Conservation (phyloP, 306 rosid species). For the Abrus pulchellus region DNA sequence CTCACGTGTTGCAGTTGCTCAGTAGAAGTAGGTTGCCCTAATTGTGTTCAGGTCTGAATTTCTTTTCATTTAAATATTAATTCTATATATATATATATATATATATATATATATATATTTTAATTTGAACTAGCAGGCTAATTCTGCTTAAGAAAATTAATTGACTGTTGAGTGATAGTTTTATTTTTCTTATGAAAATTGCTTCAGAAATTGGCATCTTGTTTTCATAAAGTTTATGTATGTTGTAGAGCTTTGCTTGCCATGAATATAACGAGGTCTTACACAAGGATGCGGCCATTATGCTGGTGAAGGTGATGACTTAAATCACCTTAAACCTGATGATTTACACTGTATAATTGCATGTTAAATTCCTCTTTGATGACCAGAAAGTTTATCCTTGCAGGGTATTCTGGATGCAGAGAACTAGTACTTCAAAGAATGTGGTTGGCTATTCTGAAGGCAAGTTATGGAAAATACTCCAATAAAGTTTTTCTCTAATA, state of each 20-base stretch:
- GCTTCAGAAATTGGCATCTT: slow-evolving; percentile 1
- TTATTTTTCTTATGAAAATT: not conserved
- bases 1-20: slow-evolving; percentile 78
- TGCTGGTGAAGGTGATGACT: slow-evolving; percentile 74
- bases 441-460: slow-evolving; percentile 24
- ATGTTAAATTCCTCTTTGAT: slow-evolving; percentile 40
- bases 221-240: slow-evolving; percentile 36
- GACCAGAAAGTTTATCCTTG: slow-evolving; percentile 47
- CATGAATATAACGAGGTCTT: slow-evolving; percentile 81
- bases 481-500: not conserved
- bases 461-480: not conserved
- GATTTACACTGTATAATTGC: slow-evolving; percentile 36
- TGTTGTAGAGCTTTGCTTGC: slow-evolving; percentile 79
- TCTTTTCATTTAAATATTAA: not conserved
- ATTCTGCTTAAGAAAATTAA: not conserved
- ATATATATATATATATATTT: not conserved
- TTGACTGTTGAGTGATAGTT: not conserved
- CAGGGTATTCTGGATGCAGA: slow-evolving; percentile 88
- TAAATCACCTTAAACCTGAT: slow-evolving; percentile 24
- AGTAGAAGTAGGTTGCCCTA: slow-evolving; percentile 79
- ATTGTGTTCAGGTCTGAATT: slow-evolving; percentile 77
- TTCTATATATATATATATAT: not conserved
- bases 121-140: slow-evolving; percentile 10
- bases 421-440: slow-evolving; percentile 39
- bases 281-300: slow-evolving; percentile 88